Evolutionary conservation across 1,139 yeast species (phyloP), one percentile per base, ranked within the genome.

Genomic region (Pichia sorboxylosa): DNA sequence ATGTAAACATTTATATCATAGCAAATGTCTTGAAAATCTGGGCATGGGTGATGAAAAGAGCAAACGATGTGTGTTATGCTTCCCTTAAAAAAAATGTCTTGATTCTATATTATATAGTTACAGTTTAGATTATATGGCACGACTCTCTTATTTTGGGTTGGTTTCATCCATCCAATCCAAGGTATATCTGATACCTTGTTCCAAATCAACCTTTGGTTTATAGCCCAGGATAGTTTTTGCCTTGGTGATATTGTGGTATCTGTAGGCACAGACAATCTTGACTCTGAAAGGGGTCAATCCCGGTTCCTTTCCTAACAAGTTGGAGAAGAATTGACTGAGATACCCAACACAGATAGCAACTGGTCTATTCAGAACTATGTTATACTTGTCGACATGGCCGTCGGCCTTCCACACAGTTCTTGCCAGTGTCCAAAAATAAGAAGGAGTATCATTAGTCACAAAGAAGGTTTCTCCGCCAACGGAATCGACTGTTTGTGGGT

Each of bases 201-300:
- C 93, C 30, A 90, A 62, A 36, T 66, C 77, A 37, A 85, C 93
- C 17, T 69, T 69, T 21, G 99, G 98, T 41, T 63, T 60, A 55
- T 92, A 92, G 1, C 80, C 94, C 38, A 92, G 64, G 18, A 79
- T 43, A 6, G 58, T 55, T 49, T 84, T 85, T 4, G 98, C 98
- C 56, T 84, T 87, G 20, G 81, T 52, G 40, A 92, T 87, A 52
- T 87, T 84, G 55, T 90, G 96, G 54, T 90, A 92, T 55, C 98
- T 78, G 42, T 72, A 74, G n/a, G 98, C 97, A 57, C 96, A 84
- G 14, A 85, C 87, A 36, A 90, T 76, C 46, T 74, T 79, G 13
- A 87, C 98, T 56, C 97, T 73, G 59, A 90, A 92, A 3, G 97
- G 94, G 5, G 98, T 87, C 40, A 92, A 66, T n/a, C 94, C 93